Base-by-base conservation (phyloP, 2,329 filamentous ascomycete genomes). In the Venturia carpophila region DNA sequence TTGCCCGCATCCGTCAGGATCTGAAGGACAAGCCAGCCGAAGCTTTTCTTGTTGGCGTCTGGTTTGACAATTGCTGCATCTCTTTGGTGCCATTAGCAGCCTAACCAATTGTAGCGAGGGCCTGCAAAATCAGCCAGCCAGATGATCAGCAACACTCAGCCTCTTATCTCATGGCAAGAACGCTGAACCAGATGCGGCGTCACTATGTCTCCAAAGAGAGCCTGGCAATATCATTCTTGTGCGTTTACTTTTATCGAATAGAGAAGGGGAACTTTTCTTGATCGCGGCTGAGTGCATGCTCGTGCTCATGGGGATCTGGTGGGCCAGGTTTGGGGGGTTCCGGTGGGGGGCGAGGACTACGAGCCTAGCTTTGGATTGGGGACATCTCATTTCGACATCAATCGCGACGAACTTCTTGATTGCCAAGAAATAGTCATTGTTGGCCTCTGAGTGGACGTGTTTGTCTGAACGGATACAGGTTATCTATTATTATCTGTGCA, bases 231-330 rank as follows among this genome's bases (percentile, higher is more conserved):
- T 21, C 27, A 56, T 37, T 37, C 27, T 37, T 34, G 15, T 34
- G 52, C 52, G 17, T 30, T 13, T 34, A 17, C 19, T 27, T 21
- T 13, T 3, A 56, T n/a, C n/a, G n/a, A n/a, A n/a, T n/a, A 37
- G 52, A 34, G 30, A 30, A 6, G 13, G 52, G 27, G 27, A 30
- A 39, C 17, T 55, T 9, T 56, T 56, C 13, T 37, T 37, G 52
- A 37, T 56, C 52, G 27, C 52, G 52, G 52, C 52, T 56, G 52
- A 56, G 52, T 56, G 52, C 52, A 56, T 56, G 52, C 52, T 56
- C 52, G 52, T 37, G n/a, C 27, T 56, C 27, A n/a, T 56, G 52
- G 52, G 19, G 7, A 19, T 30, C 37, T 30, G 24, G 27, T 37
- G 27, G 27, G 24, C 52, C 37, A 27, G 13, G 13, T 56, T 37